phyloP scores from a whole-genome alignment of 2,329 filamentous ascomycete genomes.

The Beauveria bassiana region DNA sequence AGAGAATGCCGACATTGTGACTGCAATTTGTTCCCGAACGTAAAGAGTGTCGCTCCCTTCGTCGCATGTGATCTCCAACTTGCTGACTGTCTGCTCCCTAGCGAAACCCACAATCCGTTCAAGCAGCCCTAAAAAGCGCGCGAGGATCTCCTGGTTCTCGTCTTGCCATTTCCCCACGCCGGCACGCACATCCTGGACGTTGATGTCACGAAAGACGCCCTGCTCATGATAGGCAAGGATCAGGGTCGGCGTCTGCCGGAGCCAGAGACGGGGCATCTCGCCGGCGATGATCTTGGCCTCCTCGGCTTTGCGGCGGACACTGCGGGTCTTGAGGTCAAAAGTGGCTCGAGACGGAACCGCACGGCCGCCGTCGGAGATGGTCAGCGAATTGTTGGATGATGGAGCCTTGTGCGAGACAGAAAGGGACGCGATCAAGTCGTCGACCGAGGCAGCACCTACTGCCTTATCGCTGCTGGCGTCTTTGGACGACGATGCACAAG shows the following conservation, averaged over 20 bases:
- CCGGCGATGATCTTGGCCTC: conserved; percentile 20
- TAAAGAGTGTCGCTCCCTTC: conserved; percentile 15
- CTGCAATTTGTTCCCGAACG: conserved; percentile 17
- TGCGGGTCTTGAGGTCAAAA: conserved; percentile 34
- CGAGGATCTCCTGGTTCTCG: conserved; percentile 18
- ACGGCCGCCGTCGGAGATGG: conserved; percentile 14
- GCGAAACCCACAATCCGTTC: conserved; percentile 16
- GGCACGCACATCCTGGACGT: conserved; percentile 21
- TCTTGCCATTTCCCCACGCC: conserved; percentile 25
- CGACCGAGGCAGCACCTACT: not conserved
- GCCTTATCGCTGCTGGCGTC: not conserved
- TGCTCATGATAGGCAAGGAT: conserved; percentile 27
- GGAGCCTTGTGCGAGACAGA: not conserved
- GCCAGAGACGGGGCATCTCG: conserved; percentile 31
- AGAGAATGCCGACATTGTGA: conserved; percentile 19
- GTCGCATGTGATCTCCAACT: conserved; percentile 19
- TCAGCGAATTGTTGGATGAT: conserved; percentile 10
- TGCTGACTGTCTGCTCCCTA: conserved; percentile 9
- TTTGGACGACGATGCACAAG: not conserved
- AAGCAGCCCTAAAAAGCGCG: conserved; percentile 17
- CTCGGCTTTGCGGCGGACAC: conserved; percentile 12
- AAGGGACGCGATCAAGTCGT: not conserved
- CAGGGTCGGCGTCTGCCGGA: conserved; percentile 26
- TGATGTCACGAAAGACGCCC: conserved; percentile 25
- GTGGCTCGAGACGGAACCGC: conserved; percentile 21